Conservation (phyloP, 1,284 basidiomycete genomes). For the Coriolopsis trogii region DNA sequence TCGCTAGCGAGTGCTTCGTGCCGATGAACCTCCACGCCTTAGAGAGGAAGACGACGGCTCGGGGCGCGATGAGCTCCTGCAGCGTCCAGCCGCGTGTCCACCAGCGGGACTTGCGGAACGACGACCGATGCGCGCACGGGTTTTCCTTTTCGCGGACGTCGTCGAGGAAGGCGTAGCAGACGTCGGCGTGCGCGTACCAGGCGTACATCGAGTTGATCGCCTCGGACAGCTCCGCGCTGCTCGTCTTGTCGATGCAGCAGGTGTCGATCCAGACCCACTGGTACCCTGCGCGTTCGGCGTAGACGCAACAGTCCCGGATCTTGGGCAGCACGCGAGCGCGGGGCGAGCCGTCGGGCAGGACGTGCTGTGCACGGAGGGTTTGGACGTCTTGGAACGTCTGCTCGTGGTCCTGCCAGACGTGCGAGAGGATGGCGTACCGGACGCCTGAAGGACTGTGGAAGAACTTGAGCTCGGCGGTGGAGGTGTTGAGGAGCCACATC, state of each 20-base stretch:
- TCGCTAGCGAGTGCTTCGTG: constrained; percentile 4
- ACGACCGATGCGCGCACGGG: not conserved
- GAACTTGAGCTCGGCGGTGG: constrained; percentile 8
- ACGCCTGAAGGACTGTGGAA: not conserved
- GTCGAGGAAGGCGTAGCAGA: constrained; percentile 9
- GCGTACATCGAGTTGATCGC: constrained; percentile 10
- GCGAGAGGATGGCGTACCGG: constrained; percentile 17
- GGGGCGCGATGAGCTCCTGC: constrained; percentile 10
- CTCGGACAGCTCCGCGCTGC: constrained; percentile 9
- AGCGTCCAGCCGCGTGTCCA: constrained; percentile 10
- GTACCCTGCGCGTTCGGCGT: constrained; percentile 4
- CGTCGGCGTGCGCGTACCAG: not conserved
- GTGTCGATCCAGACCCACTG: constrained; percentile 14
- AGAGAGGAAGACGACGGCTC: constrained; percentile 2
- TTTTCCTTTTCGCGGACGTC: not conserved
- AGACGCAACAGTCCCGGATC: constrained; percentile 3
- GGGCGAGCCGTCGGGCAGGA: not conserved
- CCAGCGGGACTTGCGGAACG: constrained; percentile 1
- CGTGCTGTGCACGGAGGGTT: not conserved
- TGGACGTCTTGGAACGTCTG: constrained; percentile 8
- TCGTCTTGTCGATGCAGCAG: constrained; percentile 12
- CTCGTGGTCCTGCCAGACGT: constrained; percentile 10
- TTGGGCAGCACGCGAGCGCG: not conserved
- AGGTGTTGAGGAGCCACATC: constrained; percentile 11
- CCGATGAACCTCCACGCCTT: constrained; percentile 1